Base-by-base conservation (phyloP, 2,329 filamentous ascomycete genomes). In the Phialemoniopsis sp. region DNA sequence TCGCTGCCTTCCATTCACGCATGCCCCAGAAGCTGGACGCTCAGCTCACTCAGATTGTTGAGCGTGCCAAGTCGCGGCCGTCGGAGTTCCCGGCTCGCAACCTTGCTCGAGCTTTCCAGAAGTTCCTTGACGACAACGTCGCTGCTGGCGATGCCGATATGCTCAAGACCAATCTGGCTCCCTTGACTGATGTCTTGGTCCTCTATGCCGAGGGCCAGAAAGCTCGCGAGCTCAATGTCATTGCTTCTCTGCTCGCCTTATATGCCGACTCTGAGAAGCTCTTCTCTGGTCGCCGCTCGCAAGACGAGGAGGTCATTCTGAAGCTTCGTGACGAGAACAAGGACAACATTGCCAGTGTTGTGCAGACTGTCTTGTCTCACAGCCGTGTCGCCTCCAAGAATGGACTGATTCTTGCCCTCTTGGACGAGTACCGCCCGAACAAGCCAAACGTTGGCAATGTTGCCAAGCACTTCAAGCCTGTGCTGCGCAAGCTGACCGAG, bases 301-400 rank as follows among this genome's bases (percentile, higher is more conserved):
- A 95, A 51, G 90, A 97, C 49, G 93, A 98, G 60, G 89, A 95
- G 54, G 89, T 95, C 46, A 84, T 98, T 45, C 78, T 98, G 38
- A 88, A 85, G 62, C 86, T 98, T 13, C 86, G 93, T 72, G 93
- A 98, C 50, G 87, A 95, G 69, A 85, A 98, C 75, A 96, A 91
- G 72, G 93, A 97, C 28, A 88, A 95, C 57, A 85, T 94, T 48
- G 62, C 73, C 52, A 85, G 84, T 59, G 88, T 97, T 45, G 84
- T 96, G 14, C 83, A 93, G 57, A 90, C 79, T 15, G 91, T 95
- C 5, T 78, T 98, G 18, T 97, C 93, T 1, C 93, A 98, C 72
- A 93, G 89, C 64, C 85, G 88, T 46, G 87, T 96, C 41, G 85
- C 82, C 50, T 81, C 89, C 45, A 98, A 98, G 83, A 97, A 93